phyloP scores from a whole-genome alignment of 2,329 filamentous ascomycete genomes.

The Fusarium gaditjirri region DNA sequence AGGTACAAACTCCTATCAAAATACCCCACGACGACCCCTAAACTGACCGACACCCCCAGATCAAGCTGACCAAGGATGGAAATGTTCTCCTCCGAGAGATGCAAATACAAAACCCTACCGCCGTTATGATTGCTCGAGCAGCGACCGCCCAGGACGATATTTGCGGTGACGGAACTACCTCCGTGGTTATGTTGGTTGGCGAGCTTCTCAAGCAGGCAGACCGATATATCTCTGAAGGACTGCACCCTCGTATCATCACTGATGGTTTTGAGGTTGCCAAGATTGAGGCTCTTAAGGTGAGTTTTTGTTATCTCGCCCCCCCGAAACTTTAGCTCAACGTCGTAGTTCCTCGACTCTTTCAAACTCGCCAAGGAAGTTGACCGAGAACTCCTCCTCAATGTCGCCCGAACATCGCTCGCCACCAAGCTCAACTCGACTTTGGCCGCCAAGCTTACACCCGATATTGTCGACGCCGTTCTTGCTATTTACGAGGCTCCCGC shows the following conservation, averaged over 20 bases:
- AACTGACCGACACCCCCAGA: slow-evolving; percentile 63
- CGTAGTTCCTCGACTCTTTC: slow-evolving; percentile 90
- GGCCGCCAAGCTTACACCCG: slow-evolving; percentile 89
- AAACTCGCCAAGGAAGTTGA: slow-evolving; percentile 90
- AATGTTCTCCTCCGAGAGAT: slow-evolving; percentile 83
- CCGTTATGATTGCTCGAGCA: slow-evolving; percentile 83
- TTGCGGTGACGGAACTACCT: slow-evolving; percentile 96
- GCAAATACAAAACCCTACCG: slow-evolving; percentile 99
- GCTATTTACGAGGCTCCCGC: slow-evolving; percentile 89
- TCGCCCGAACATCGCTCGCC: slow-evolving; percentile 92
- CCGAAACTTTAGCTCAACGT: slow-evolving; percentile 14
- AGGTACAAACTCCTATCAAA: slow-evolving; percentile 58
- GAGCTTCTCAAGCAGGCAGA: slow-evolving; percentile 98
- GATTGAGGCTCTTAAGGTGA: slow-evolving; percentile 85
- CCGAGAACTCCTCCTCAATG: slow-evolving; percentile 90
- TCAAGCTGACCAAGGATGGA: slow-evolving; percentile 99
- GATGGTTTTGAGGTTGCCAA: slow-evolving; percentile 98
- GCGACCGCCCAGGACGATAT: slow-evolving; percentile 99
- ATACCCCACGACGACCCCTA: slow-evolving; percentile 44
- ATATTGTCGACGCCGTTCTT: slow-evolving; percentile 95
- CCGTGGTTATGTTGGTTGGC: slow-evolving; percentile 92
- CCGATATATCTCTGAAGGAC: slow-evolving; percentile 93
- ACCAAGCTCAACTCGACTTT: slow-evolving; percentile 94
- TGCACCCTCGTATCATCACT: slow-evolving; percentile 95
- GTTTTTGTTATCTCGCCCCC: slow-evolving; percentile 6